Evolutionary conservation across 257 asterid species (phyloP).

Genomic region (Nicotiana benthamiana): DNA sequence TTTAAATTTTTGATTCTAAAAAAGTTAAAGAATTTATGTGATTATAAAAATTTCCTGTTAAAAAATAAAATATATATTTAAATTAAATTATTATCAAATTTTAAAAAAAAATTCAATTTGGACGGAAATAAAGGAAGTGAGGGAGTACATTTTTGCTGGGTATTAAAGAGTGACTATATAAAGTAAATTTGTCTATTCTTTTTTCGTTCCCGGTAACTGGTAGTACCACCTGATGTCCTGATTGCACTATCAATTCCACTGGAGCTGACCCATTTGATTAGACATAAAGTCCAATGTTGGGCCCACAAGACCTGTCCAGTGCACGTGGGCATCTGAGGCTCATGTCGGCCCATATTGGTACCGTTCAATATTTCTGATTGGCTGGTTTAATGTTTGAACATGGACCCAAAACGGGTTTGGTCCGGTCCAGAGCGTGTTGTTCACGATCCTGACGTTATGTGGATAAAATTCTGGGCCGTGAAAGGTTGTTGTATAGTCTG

Average conservation of each 20-base stretch:
- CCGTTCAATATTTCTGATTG: not conserved
- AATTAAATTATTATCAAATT: too few relatives aligned
- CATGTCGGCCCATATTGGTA: conserved; percentile 40
- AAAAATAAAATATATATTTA: too few relatives aligned
- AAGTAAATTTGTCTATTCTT: too few relatives aligned
- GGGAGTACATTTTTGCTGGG: too few relatives aligned
- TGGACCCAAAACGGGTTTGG: conserved; percentile 4
- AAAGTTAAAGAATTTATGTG: too few relatives aligned
- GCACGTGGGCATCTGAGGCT: conserved; percentile 37
- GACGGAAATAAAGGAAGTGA: too few relatives aligned
- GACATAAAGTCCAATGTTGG: conserved; percentile 18
- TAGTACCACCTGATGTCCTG: not conserved
- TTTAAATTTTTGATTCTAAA: too few relatives aligned
- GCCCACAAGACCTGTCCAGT: conserved; percentile 20
- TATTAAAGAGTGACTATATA: too few relatives aligned
- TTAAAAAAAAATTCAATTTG: too few relatives aligned
- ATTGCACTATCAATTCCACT: not conserved
- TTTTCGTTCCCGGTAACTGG: too few relatives aligned
- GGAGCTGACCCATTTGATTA: conserved; percentile 29
- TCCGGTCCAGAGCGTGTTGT: conserved; percentile 22
- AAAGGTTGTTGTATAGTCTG: not conserved
- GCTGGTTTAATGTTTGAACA: not conserved
- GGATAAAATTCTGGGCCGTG: not conserved
- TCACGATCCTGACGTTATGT: not conserved
- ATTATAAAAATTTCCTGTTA: too few relatives aligned